Evolutionary conservation across 2,329 filamentous ascomycete genomes (phyloP), one percentile per base, ranked within the genome.

Genomic region (Xylariales sp.): DNA sequence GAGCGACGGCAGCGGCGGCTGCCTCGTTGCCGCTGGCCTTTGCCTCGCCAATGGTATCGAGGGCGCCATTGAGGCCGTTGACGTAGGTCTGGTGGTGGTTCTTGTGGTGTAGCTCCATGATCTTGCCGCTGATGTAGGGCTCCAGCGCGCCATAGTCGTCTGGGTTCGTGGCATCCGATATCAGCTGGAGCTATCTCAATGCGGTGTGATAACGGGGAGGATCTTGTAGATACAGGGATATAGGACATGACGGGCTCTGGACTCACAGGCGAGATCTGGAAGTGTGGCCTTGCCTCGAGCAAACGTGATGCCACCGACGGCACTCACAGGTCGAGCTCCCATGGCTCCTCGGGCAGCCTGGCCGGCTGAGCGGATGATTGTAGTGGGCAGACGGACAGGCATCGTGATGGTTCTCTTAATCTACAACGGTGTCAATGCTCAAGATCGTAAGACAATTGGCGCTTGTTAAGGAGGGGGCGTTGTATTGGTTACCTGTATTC

Each of bases 81-180:
- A 90, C 85, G 64, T 90, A 90, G 57, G 85, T 86, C 65, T 87
- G 78, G 73, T 90, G 86, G 73, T 90, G 86, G 61, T 84, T 86
- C 65, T 77, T 82, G 76, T 90, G 82, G 73, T 90, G 86, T 29
- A 88, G 74, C 67, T 88, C 84, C 86, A 90, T 89, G 70, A 90
- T 90, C 66, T 87, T 80, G 65, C 83, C 84, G 37, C 81, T 86
- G 68, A 90, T 72, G 49, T 74, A 61, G 38, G 80, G 80, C 72
- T 98, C 93, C 57, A 98, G 88, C 39, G 90, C 93, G 62, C 85
- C 88, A 67, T 96, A 98, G 76, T 96, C 93, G 64, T 97, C 91
- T 95, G 52, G 19, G 11, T 27, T 8, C 24, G 24, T 27, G 24
- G 12, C 4, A 25, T 38, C 18, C 28, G 35, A 5, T 21, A 25